Percentiles rank a stretch among this genome's conserved stretches.
These are phyloP conservation scores for Botrytis squamosa DNA, from an alignment of 2,329 filamentous ascomycete genomes.

Conservation along the genomic window DNA sequence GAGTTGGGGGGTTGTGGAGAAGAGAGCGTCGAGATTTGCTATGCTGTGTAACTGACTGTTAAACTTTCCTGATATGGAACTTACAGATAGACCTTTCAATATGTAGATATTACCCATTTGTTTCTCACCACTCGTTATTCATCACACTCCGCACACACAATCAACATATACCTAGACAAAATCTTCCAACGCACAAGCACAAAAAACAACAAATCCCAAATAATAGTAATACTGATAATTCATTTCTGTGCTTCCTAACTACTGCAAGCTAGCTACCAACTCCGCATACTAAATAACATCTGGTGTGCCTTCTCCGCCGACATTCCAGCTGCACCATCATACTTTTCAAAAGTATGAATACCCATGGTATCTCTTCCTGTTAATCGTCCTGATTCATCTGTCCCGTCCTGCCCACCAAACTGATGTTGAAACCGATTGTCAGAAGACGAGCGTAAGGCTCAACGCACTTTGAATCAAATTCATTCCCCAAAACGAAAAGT, in stretches of 20 bases:
- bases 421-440: too few relatives aligned
- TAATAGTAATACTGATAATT: background rate
- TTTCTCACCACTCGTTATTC: background rate
- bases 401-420: background rate
- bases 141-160: background rate
- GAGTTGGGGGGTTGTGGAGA: background rate
- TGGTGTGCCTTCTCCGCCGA: background rate
- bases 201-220: background rate
- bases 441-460: background rate
- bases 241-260: background rate
- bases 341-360: background rate
- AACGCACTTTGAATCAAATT: background rate
- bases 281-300: background rate
- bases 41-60: background rate
- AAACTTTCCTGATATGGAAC: background rate
- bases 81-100: background rate
- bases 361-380: slow-evolving; percentile 7
- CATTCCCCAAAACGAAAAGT: background rate
- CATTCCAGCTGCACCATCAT: slow-evolving; percentile 11
- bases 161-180: background rate
- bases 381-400: background rate
- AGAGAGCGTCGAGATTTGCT: background rate
- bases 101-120: background rate
- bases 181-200: background rate
- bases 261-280: background rate